Conservation (phyloP, 2,329 filamentous ascomycete genomes). For the Xylaria sp. region DNA sequence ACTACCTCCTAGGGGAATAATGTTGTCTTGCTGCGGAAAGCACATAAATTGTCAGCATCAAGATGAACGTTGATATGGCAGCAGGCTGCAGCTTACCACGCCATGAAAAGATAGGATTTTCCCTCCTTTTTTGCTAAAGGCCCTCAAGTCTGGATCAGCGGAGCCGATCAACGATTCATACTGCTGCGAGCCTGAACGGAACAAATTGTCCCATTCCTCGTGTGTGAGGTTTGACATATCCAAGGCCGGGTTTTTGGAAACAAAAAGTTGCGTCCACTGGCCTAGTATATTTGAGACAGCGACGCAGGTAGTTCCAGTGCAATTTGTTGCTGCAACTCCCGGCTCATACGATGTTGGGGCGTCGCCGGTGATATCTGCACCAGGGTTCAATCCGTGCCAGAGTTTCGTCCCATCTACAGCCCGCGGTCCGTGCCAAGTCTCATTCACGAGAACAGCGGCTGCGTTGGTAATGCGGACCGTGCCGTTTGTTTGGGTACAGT, state of each 20-base stretch:
- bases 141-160: conserved; percentile 35
- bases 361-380: conserved; percentile 33
- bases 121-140: conserved; percentile 36
- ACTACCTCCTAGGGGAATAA: conserved; percentile 36
- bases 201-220: conserved; percentile 30
- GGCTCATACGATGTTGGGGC: too few relatives aligned
- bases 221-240: conserved; percentile 28
- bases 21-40: conserved; percentile 32
- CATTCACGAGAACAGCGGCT: conserved; percentile 35
- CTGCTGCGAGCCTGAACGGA: conserved; percentile 29
- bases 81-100: conserved; percentile 33
- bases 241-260: conserved; percentile 34
- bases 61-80: not conserved
- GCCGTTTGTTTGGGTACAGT: conserved; percentile 34
- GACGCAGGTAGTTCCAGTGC: conserved; percentile 1
- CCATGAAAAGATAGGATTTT: conserved; percentile 57
- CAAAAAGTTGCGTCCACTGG: conserved; percentile 35
- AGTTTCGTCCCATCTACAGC: conserved; percentile 30
- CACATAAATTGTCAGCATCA: not conserved
- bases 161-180: conserved; percentile 32
- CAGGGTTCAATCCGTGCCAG: conserved; percentile 36
- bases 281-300: not conserved
- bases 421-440: conserved; percentile 33
- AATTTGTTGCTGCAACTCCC: conserved; percentile 21
- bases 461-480: conserved; percentile 25